phyloP scores from a whole-genome alignment of 1,139 yeast genomes.

The Ashbya aceris region DNA sequence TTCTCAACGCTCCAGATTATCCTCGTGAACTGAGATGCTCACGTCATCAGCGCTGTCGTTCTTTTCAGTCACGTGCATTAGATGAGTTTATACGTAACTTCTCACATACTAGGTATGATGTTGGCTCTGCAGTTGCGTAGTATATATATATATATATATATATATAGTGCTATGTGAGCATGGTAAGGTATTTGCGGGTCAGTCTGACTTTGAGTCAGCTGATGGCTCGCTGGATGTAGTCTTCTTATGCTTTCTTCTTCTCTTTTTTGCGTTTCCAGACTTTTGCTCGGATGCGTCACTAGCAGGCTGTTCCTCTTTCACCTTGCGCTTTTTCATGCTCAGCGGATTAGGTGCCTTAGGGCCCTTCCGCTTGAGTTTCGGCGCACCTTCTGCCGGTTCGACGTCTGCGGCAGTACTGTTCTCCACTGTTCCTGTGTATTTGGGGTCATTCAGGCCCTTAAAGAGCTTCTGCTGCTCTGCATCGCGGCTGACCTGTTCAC shows the following conservation, averaged over 20 bases:
- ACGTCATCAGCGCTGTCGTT: too few species aligned
- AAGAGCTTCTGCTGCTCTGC: conserved; percentile 61
- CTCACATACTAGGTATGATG: too few species aligned
- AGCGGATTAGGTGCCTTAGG: conserved; percentile 77
- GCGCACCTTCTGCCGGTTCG: conserved; percentile 12
- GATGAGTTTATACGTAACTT: too few species aligned
- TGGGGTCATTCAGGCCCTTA: conserved; percentile 57
- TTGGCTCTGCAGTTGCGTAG: too few species aligned
- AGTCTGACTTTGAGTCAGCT: neutral
- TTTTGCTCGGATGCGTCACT: conserved; percentile 1
- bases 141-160: too few species aligned
- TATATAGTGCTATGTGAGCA: too few species aligned
- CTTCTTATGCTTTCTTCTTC: conserved; percentile 20
- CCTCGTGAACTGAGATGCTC: too few species aligned
- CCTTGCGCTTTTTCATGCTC: conserved; percentile 57
- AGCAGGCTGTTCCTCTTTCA: neutral
- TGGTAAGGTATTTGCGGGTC: too few species aligned
- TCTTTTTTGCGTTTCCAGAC: conserved; percentile 9
- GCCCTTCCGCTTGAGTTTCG: conserved; percentile 38
- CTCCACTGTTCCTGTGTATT: conserved; percentile 23
- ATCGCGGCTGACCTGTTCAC: conserved; percentile 43
- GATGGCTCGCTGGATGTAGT: neutral
- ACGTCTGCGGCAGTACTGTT: conserved; percentile 21
- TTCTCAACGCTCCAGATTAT: too few species aligned
- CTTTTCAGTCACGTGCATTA: too few species aligned